Evolutionary conservation across 306 rosid species (phyloP), one percentile per base, ranked within the genome.

Genomic region (Quercus cerris): DNA sequence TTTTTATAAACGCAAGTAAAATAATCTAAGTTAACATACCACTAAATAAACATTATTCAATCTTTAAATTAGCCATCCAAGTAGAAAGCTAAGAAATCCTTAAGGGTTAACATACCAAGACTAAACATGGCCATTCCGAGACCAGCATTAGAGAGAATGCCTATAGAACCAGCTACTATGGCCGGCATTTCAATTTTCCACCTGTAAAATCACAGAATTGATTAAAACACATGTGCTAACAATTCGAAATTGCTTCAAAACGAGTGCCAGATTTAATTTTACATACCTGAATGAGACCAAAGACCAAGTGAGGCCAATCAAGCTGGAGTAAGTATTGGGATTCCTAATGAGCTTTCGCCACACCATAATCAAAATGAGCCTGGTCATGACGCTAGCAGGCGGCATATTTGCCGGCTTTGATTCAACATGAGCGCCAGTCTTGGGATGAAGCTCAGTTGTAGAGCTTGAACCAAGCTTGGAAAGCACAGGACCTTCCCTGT

Each of bases 111-210:
- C 46, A 14, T 89, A 93, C 98, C 98, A 28, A 93, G 97, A 72
- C 98, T 93, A 80, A 93, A 93, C 98, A 93, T 93, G 20, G 97
- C 98, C 98, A 93, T 93, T 69, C 98, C 98, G 18, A 93, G 94
- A 5, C 98, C 98, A 2, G 97, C 97, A 78, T 90, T 86, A 4
- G 98, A 93, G 33, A 91, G 80, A 84, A 93, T 93, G 33, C 91
- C 54, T 3, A 93, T 93, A 0, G 98, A 93, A 19, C 69, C 49
- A 4, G 94, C 98, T 61, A 91, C 81, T 20, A 93, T 91, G 0
- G 89, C 94, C 12, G 98, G 98, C 98, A 93, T 93, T 5, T 19
- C 83, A 77, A 93, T 59, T 44, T 91, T 84, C 97, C 97, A 93
- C 89, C 98, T 91, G 51, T 38, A 81, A 72, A 64, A 76, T 3